Base-by-base conservation (phyloP, 1,139 yeast genomes). In the Protomyces arabidopsidicola region DNA sequence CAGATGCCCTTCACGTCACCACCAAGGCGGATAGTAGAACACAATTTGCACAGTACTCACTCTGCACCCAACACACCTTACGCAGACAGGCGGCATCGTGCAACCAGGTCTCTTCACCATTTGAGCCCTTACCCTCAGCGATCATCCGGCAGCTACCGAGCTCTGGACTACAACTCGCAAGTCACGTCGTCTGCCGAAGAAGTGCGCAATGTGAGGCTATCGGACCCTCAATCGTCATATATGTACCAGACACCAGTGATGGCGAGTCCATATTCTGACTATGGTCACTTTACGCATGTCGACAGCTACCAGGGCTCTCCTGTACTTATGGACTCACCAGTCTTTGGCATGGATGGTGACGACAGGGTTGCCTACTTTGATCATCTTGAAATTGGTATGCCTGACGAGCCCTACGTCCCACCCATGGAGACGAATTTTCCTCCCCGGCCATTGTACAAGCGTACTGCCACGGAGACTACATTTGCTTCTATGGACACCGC, bases 381-480 rank as follows among this genome's bases (percentile, higher is more conserved):
- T 42, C 56, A 52, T 14, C 42, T 35, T 12, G 55, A 52, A 27
- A 20, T 16, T 1, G 62, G 53, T 14, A 58, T 58, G 62, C 62
- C 62, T n/a, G 62, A 58, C 14, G 56, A 51, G 34, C 56, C 62
- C 3, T 58, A 58, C 18, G 56, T 58, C n/a, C 62, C 62, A 2
- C 45, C 62, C 3, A 39, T 42, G 39, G 35, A 51, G 45, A 51
- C 62, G n/a, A 52, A 52, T 22, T 57, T 48, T 12, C 62, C 62
- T 1, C 62, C 62, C 9, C 48, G 62, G 9, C 56, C 62, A 18
- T 16, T 38, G 16, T 16, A n/a, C 18, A 18, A 18, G 48, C 48
- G 48, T 20, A 42, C 48, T 9, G 10, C 14, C 48, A 42, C 48
- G n/a, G 48, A 42, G 20, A 42, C 20, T 2, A 16, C 48, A 12